Conservation (phyloP, 2,329 filamentous ascomycete species). For the Tolypocladium endophyticum region DNA sequence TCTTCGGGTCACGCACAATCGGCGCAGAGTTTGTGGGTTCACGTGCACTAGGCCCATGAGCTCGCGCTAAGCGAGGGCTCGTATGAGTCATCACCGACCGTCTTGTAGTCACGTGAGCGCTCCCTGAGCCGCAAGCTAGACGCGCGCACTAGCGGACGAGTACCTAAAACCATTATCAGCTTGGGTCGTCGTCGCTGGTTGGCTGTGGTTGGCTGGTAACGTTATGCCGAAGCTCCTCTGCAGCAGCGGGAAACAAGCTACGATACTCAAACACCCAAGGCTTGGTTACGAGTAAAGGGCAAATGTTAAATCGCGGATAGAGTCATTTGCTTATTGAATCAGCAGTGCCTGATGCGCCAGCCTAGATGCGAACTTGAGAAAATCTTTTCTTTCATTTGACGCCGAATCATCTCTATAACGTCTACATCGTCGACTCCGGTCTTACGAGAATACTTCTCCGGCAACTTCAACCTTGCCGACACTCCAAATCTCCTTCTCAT, state of each 20-base stretch:
- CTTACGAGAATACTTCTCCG: conserved; percentile 45
- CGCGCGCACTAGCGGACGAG: background rate
- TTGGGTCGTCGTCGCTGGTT: too few relatives aligned
- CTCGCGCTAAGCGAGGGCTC: conserved; percentile 30
- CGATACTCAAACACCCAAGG: background rate
- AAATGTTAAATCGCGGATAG: background rate
- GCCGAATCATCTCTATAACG: conserved; percentile 1
- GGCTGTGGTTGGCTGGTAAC: too few relatives aligned
- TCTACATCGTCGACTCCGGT: conserved; percentile 12
- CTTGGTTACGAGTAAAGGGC: background rate
- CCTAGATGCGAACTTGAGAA: background rate
- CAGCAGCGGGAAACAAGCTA: too few relatives aligned
- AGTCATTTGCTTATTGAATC: background rate
- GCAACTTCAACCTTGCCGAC: conserved; percentile 78
- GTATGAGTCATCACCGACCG: conserved; percentile 13
- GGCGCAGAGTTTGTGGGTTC: conserved; percentile 30
- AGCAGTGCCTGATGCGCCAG: background rate
- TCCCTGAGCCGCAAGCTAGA: background rate
- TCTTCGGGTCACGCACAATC: conserved; percentile 26
- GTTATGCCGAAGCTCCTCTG: too few relatives aligned
- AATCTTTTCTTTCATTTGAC: background rate
- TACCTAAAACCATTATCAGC: background rate
- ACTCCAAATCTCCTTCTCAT: conserved; percentile 93
- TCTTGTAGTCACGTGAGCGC: background rate
- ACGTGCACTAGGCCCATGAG: conserved; percentile 22